These are phyloP conservation scores for Phytophthora sansomeana DNA, from an alignment of 352 stramenopile genomes.

Conservation along the genomic window DNA sequence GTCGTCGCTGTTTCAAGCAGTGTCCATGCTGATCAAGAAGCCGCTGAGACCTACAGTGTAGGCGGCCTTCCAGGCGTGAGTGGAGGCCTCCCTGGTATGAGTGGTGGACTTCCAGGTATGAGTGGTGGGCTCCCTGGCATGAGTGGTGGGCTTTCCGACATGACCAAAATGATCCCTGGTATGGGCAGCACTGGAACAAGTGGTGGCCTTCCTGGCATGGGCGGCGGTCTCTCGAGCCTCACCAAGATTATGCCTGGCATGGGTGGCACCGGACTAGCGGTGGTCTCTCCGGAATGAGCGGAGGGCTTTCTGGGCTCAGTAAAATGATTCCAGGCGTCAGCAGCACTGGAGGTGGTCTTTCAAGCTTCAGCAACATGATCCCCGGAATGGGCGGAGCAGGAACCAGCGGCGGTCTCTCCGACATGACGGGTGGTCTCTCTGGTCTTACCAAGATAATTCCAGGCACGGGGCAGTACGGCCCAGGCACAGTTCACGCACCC, in stretches of 20 bases:
- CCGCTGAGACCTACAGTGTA: not conserved
- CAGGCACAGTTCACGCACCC: slow-evolving; percentile 4
- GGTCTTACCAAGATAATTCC: slow-evolving; percentile 6
- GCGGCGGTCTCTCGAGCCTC: not conserved
- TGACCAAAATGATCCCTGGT: not conserved
- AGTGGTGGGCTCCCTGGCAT: not conserved
- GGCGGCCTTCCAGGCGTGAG: not conserved
- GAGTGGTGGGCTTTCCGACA: not conserved
- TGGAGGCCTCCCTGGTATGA: not conserved
- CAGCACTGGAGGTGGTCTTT: not conserved
- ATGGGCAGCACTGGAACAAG: not conserved
- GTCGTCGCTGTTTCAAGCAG: not conserved
- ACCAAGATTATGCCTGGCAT: slow-evolving; percentile 1
- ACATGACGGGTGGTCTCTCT: slow-evolving; percentile 5
- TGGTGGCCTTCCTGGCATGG: not conserved
- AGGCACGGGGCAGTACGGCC: not conserved
- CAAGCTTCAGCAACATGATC: slow-evolving; percentile 7
- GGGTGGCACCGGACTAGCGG: not conserved
- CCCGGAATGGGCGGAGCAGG: slow-evolving; percentile 2
- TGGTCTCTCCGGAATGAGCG: too few species aligned
- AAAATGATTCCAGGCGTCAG: slow-evolving; percentile 5
- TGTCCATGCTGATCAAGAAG: not conserved
- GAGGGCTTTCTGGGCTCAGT: not conserved
- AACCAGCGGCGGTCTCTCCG: not conserved
- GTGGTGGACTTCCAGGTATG: slow-evolving; percentile 5